Evolutionary conservation across 179 eudicot species (phyloP), one percentile per base, ranked within the genome.

Genomic region (Patellifolia procumbens): DNA sequence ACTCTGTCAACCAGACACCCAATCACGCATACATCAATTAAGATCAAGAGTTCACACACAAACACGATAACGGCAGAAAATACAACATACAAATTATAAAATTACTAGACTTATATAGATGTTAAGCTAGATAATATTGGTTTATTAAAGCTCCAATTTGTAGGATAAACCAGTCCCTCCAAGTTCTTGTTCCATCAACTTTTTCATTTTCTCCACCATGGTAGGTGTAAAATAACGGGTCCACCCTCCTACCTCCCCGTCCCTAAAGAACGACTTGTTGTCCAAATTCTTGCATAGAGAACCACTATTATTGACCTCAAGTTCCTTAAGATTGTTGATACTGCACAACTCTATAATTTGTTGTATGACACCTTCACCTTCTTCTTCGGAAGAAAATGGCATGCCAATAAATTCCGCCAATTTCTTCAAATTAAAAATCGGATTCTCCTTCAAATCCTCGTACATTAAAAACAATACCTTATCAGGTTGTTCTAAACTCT

Each of bases 391-490:
- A 20, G 59, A 43, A 4, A 74, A 74, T 13, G 77, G 70, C 48
- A 74, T 19, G 12, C 60, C 70, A 4, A 46, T 55, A 74, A 74
- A 74, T 11, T 62, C 46, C 19, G 70, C 77, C 77, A 74, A 9
- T 69, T 49, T 74, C 70, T 46, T 74, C 59, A 74, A 2, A n/a
- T 74, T 19, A 0, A 2, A 8, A 31, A 7, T 46, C 20, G 59
- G 68, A 62, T 74, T 59, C 1, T 46, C 59, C 31, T 74, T 74
- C 58, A 74, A 46, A 31, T 74, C 70, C 32, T 74, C 70, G 31
- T 74, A 74, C 70, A 61, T 74, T 0, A 74, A 56, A 13, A 74
- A 74, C 60, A 74, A 74, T 62, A 74, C 77, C 46, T 74, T 74
- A 0, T 74, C 61, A 1, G 77, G 48, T 3, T 7, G 22, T 11